Evolutionary conservation across 2,329 filamentous ascomycete genomes (phyloP), one percentile per base, ranked within the genome.

Genomic region (Aureobasidium sp.): DNA sequence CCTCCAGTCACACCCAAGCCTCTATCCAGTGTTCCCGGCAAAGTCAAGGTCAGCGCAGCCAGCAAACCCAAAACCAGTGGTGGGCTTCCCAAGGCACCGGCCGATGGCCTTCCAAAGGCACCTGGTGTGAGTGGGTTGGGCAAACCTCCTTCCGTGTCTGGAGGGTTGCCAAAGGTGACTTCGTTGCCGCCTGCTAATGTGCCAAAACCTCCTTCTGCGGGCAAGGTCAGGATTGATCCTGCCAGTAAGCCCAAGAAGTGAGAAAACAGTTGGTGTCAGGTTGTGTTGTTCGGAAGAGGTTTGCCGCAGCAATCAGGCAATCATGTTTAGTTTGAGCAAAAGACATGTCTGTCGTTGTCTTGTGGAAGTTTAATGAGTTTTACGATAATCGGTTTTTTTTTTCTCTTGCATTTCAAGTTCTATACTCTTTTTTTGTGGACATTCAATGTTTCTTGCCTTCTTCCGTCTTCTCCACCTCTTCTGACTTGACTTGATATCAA

Each of bases 21-120:
- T 19, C n/a, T 37, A 12, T 16, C 29, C 12, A 16, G 10, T 4
- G 12, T 27, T 4, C 21, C 39, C 21, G 51, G 14, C 8, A 62
- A 60, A 47, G 47, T 51, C 34, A 57, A 50, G 24, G 40, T 62
- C 42, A 59, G 41, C 34, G 39, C 60, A 12, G 61, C 56, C 4
- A 60, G 58, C 37, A 54, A 55, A 41, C 61, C 50, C 4, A 53
- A 53, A 19, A 39, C 42, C 6, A 41, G 45, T 14, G 41, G 40
- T 12, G 50, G 35, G n/a, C 47, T 44, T 17, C 55, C 50, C 12
- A 55, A 40, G 16, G 42, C 55, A 3, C 37, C 52, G 2, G 34
- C 30, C 1, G 52, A 52, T 7, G 47, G 47, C 21, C 53, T 48
- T 32, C 30, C 57, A 11, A 54, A 51, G 24, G 12, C 34, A 10